phyloP scores from a whole-genome alignment of 2,329 filamentous ascomycete genomes.

The Pezicula carpinea region DNA sequence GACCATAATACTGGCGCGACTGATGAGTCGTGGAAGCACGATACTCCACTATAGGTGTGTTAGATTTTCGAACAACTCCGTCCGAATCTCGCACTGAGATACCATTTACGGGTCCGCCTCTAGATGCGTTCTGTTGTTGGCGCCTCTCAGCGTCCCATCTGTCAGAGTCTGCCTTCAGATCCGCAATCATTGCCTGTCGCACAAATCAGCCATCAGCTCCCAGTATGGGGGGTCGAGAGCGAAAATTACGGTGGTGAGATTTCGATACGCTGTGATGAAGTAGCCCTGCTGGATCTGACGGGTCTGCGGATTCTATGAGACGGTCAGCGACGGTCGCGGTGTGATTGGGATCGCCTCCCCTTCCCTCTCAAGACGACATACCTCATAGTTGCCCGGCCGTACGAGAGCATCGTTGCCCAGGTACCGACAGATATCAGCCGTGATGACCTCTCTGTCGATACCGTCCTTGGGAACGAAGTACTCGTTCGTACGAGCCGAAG shows the following conservation, averaged over 20 bases:
- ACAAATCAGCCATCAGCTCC: constrained; percentile 12
- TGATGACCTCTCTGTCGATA: constrained; percentile 80
- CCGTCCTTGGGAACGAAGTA: constrained; percentile 78
- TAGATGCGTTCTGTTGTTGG: constrained; percentile 17
- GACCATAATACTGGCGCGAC: constrained; percentile 30
- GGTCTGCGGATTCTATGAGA: constrained; percentile 45
- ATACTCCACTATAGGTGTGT: constrained; percentile 31
- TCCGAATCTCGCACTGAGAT: constrained; percentile 27
- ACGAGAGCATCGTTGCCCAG: constrained; percentile 78
- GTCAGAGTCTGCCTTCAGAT: constrained; percentile 47
- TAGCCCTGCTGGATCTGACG: constrained; percentile 65
- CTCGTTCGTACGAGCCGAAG: constrained; percentile 59
- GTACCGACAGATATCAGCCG: constrained; percentile 79
- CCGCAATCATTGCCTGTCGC: constrained; percentile 47
- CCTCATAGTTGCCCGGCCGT: constrained; percentile 69
- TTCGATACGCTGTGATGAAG: constrained; percentile 75
- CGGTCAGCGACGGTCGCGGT: background rate
- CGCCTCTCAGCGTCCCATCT: constrained; percentile 39
- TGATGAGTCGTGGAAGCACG: constrained; percentile 29
- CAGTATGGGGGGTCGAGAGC: constrained; percentile 15
- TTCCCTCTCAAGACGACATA: constrained; percentile 35
- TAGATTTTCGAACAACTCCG: constrained; percentile 29
- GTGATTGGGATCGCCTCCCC: background rate
- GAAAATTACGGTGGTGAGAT: constrained; percentile 63
- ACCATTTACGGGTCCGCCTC: constrained; percentile 29